Conservation (phyloP, 331 rosid species). For the Malus hybrid region DNA sequence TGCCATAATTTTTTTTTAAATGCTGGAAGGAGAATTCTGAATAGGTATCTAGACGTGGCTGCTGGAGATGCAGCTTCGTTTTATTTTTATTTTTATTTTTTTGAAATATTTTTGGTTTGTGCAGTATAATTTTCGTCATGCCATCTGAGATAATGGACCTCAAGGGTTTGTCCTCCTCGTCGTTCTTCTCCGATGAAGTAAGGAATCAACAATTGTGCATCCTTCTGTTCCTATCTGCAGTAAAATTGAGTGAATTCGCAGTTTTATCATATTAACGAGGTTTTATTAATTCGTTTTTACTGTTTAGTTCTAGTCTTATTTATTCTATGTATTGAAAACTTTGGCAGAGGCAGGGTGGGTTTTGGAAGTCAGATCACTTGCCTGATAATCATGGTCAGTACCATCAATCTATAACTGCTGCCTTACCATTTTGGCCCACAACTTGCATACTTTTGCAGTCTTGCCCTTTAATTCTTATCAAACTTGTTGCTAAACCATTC, state of each 20-base stretch:
- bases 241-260: background rate
- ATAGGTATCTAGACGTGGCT: constrained; percentile 10
- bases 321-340: constrained; percentile 12
- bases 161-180: constrained; percentile 40
- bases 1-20: background rate
- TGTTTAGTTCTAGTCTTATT: constrained; percentile 2
- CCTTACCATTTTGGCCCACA: too few relatives aligned
- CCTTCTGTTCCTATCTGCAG: too few relatives aligned
- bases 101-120: constrained; percentile 5
- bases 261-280: background rate
- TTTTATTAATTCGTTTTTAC: background rate
- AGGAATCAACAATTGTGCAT: constrained; percentile 30
- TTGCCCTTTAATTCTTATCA: background rate
- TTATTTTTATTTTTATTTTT: too few relatives aligned
- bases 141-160: constrained; percentile 52
- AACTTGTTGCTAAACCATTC: background rate
- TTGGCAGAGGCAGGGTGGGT: constrained; percentile 42
- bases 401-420: constrained; percentile 12
- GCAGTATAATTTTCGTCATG: constrained; percentile 40
- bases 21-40: constrained; percentile 21
- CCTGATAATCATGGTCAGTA: constrained; percentile 47
- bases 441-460: background rate
- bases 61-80: constrained; percentile 18
- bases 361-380: constrained; percentile 41
- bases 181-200: constrained; percentile 41